A percentile compares a stretch with the other conserved stretches of the same genome.
Conservation (phyloP, 164 flowering plant species). For the Hamamelis virginiana region DNA sequence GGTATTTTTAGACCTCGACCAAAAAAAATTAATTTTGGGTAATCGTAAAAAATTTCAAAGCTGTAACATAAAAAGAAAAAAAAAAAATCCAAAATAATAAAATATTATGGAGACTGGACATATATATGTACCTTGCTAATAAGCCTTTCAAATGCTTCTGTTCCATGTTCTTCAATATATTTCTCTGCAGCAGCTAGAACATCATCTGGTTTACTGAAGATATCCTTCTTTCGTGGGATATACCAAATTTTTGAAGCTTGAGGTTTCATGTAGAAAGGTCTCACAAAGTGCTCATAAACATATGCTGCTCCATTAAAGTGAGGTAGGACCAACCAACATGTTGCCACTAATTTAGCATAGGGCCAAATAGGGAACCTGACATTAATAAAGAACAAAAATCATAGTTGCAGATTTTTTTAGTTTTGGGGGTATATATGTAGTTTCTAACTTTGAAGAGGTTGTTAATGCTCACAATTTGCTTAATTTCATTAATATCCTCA, state of each 20-base stretch:
- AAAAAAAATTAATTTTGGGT: neutral
- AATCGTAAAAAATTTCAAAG: neutral
- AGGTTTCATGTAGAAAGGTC: slow-evolving; percentile 70
- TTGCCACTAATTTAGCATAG: slow-evolving; percentile 55
- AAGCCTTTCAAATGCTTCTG: slow-evolving; percentile 68
- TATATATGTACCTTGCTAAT: slow-evolving; percentile 45
- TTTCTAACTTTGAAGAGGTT: too few species aligned
- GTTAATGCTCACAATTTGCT: too few species aligned
- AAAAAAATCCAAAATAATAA: neutral
- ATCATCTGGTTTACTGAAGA: slow-evolving; percentile 58
- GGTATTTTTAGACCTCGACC: too few species aligned
- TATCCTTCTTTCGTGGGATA: slow-evolving; percentile 57
- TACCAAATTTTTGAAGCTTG: slow-evolving; percentile 58
- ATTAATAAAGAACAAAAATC: neutral
- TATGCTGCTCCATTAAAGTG: slow-evolving; percentile 88
- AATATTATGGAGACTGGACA: neutral
- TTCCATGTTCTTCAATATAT: slow-evolving; percentile 76
- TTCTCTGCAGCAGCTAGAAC: slow-evolving; percentile 73
- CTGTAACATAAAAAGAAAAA: neutral
- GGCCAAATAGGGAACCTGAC: slow-evolving; percentile 74
- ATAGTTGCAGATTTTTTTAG: too few species aligned
- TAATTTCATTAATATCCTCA: too few species aligned
- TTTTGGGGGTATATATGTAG: too few species aligned
- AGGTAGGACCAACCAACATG: slow-evolving; percentile 92
- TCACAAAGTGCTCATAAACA: slow-evolving; percentile 64